Conservation (phyloP, 148 eudicot species). For the Spergularia bocconei region DNA sequence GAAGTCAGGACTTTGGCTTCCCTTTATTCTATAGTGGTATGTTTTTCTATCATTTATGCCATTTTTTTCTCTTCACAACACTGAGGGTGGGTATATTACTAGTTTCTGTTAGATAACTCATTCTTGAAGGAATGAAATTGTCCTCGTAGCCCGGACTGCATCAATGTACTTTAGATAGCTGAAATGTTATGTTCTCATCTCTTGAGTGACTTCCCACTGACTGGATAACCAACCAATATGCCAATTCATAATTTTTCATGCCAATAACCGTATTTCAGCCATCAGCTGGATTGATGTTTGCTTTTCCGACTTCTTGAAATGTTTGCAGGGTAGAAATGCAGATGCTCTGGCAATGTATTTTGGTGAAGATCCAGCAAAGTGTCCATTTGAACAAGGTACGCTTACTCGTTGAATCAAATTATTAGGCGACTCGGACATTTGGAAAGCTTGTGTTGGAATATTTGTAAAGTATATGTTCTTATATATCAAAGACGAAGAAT, state of each 20-base stretch:
- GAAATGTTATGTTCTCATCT: no score
- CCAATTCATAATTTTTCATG: no score
- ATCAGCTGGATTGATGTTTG: background rate
- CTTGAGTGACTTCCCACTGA: no score
- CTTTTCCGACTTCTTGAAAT: background rate
- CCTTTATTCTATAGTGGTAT: conserved; percentile 83
- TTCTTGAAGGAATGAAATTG: no score
- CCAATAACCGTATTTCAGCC: no score
- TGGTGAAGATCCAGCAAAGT: conserved; percentile 94
- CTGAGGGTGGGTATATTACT: background rate
- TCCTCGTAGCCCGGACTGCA: background rate
- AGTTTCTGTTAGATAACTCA: background rate
- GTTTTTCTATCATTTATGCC: conserved; percentile 15
- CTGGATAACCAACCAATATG: no score
- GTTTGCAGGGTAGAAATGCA: conserved; percentile 74
- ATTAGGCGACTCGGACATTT: background rate
- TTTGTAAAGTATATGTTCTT: no score
- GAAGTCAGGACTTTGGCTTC: conserved; percentile 80
- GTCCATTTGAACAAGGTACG: conserved; percentile 92
- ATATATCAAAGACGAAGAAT: no score
- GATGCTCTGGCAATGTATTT: conserved; percentile 87
- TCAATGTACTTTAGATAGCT: no score
- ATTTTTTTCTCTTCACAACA: background rate
- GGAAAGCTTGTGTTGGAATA: background rate
- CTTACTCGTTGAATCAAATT: background rate